Evolutionary conservation across 108 stramenopile genomes (phyloP).

Genomic region (Mediolabrus comicus): DNA sequence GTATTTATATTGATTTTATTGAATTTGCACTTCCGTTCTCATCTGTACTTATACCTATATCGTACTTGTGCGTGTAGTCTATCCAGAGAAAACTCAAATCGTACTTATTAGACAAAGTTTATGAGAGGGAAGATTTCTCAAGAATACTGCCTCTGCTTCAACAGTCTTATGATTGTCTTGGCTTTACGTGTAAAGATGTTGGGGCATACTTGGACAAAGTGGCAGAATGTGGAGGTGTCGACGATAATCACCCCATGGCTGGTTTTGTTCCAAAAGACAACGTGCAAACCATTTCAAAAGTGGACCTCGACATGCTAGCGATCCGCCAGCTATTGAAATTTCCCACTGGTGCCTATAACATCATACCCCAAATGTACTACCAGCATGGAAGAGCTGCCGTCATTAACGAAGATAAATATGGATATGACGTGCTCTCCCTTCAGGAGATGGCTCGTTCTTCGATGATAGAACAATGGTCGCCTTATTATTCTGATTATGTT

Average conservation of each 20-base stretch:
- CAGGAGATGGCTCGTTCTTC: constrained; percentile 53
- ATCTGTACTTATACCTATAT: no score
- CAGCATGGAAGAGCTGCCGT: constrained; percentile 70
- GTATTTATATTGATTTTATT: no score
- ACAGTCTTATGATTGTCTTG: constrained; percentile 71
- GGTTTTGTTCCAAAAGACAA: constrained; percentile 53
- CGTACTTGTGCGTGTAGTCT: no score
- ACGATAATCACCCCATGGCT: constrained; percentile 46
- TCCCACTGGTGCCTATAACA: constrained; percentile 32
- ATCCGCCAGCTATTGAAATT: constrained; percentile 33
- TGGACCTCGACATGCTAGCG: constrained; percentile 72
- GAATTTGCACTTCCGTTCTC: no score
- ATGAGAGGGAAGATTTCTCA: constrained; percentile 45
- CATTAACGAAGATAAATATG: constrained; percentile 55
- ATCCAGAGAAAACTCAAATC: constrained; percentile 65
- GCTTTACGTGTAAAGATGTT: constrained; percentile 71
- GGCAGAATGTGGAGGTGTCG: constrained; percentile 46
- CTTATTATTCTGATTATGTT: constrained; percentile 55
- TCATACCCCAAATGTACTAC: constrained; percentile 64
- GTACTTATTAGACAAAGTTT: constrained; percentile 48
- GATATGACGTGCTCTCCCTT: constrained; percentile 53
- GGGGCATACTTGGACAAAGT: constrained; percentile 44
- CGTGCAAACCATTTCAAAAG: constrained; percentile 47
- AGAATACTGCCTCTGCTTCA: constrained; percentile 57
- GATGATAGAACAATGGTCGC: constrained; percentile 52